Conservation (phyloP, 257 asterid species). For the Solanum lycopersicoides region DNA sequence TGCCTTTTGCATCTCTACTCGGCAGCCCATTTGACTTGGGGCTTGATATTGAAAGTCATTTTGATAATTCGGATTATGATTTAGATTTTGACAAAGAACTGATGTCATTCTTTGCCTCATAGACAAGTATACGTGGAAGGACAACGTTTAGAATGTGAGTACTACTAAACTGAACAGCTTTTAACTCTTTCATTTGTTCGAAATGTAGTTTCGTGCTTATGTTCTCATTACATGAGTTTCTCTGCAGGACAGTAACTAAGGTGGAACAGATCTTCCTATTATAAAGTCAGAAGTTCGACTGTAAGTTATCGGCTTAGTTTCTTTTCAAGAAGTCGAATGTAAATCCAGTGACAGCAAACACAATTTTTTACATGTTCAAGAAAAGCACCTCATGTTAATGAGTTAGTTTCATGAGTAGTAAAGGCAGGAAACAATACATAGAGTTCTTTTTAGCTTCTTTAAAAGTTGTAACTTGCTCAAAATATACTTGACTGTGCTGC, state of each 20-base stretch:
- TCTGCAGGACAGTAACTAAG: neutral
- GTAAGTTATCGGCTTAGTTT: neutral
- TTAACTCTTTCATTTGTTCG: neutral
- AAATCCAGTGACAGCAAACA: neutral
- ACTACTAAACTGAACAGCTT: neutral
- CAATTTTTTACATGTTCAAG: neutral
- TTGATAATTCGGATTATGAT: neutral
- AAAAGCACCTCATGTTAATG: neutral
- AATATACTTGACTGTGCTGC: neutral
- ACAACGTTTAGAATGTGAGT: neutral
- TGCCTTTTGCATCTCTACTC: slow-evolving; percentile 9
- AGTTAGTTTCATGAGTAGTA: neutral
- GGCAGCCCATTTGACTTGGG: slow-evolving; percentile 10
- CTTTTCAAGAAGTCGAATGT: neutral
- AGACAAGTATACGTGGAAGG: neutral
- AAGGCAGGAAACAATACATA: neutral
- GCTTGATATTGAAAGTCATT: neutral
- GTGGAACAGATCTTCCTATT: neutral
- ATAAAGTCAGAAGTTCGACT: neutral
- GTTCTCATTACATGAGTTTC: neutral
- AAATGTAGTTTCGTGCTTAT: neutral
- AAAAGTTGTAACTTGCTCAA: neutral
- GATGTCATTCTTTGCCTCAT: slow-evolving; percentile 8
- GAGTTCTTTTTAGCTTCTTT: neutral
- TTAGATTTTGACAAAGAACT: neutral